Evolutionary conservation across 345 rosid species (phyloP).

Genomic region (Laguncularia racemosa): DNA sequence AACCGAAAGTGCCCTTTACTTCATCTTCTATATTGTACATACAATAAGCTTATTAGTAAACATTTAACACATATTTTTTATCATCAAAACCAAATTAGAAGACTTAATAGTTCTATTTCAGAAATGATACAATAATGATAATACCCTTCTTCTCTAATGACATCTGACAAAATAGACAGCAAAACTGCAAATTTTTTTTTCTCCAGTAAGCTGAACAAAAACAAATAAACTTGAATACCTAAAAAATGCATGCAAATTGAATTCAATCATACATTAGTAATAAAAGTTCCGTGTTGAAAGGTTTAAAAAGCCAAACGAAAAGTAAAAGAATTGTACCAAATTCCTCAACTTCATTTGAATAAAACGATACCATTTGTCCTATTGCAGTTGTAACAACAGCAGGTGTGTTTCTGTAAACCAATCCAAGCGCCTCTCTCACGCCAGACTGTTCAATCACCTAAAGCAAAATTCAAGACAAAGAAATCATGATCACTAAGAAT

Average conservation of each 20-base stretch:
- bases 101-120: constrained; percentile 20
- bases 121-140: no score
- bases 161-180: no score
- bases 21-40: no score
- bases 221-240: not conserved
- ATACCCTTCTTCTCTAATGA: no score
- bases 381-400: constrained; percentile 48
- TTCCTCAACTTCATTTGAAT: not conserved
- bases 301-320: no score
- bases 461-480: constrained; percentile 2
- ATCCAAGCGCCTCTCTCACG: constrained; percentile 39
- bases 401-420: constrained; percentile 35
- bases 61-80: no score
- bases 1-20: no score
- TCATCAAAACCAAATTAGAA: no score
- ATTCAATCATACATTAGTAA: not conserved
- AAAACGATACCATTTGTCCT: constrained; percentile 64
- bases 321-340: no score
- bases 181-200: not conserved
- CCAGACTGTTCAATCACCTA: constrained; percentile 72
- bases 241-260: not conserved
- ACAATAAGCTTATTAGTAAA: no score
- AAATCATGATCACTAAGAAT: not conserved
- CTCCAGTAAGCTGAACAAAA: not conserved
- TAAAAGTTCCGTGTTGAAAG: no score